Percentiles rank a stretch among this genome's conserved stretches.
phyloP scores from a whole-genome alignment of 768 basidiomycete species.

The Rubroboletus satanas region DNA sequence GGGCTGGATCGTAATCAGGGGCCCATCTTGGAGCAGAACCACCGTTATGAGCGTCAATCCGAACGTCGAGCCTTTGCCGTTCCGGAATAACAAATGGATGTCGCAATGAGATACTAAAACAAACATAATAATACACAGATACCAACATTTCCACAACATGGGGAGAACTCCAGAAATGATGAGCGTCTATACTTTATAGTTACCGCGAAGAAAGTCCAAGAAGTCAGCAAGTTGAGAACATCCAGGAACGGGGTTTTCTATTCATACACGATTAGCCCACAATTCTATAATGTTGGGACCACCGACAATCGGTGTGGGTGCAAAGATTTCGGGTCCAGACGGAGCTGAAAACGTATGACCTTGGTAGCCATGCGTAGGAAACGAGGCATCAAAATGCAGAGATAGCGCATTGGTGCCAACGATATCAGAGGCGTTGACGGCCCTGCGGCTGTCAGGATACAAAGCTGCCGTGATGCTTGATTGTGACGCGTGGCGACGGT shows the following conservation, averaged over 20 bases:
- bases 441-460: conserved; percentile 14
- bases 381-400: conserved; percentile 35
- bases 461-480: conserved; percentile 21
- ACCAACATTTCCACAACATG: conserved; percentile 14
- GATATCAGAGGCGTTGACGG: conserved; percentile 21
- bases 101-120: conserved; percentile 3
- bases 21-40: conserved; percentile 1
- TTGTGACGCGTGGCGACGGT: conserved; percentile 23
- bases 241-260: conserved; percentile 1
- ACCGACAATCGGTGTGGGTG: conserved; percentile 33
- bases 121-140: conserved; percentile 27
- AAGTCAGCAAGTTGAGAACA: neutral
- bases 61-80: neutral
- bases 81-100: neutral
- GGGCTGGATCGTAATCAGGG: conserved; percentile 1
- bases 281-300: conserved; percentile 33
- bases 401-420: conserved; percentile 32
- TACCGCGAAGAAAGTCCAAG: neutral
- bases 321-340: conserved; percentile 32
- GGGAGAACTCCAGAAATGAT: conserved; percentile 1
- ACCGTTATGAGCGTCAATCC: neutral
- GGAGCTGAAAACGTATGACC: conserved; percentile 16
- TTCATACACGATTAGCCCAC: conserved; percentile 33
- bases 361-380: conserved; percentile 25
- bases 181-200: conserved; percentile 17